Conservation (phyloP, 73 alveolate species). For the Uronychia binucleata region DNA sequence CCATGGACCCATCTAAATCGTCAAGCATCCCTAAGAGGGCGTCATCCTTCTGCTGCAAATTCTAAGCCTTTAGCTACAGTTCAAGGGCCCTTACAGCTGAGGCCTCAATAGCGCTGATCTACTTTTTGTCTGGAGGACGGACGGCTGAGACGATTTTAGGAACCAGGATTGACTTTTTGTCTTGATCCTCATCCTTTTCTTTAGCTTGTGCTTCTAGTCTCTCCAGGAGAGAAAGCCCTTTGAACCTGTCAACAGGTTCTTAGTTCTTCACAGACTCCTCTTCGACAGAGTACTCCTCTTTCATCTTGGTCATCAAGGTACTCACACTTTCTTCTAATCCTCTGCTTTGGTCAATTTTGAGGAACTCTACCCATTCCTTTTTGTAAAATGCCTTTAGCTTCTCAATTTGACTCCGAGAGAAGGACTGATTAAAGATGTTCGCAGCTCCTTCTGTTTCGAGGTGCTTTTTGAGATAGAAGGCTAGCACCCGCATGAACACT, state of each 20-base stretch:
- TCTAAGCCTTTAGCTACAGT: background rate
- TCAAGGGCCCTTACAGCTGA: background rate
- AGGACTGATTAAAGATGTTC: constrained; percentile 3
- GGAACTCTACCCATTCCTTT: background rate
- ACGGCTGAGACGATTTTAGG: background rate
- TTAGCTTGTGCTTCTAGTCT: background rate
- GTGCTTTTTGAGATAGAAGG: constrained; percentile 4
- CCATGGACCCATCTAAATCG: background rate
- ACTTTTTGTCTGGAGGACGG: background rate
- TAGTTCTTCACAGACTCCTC: no score
- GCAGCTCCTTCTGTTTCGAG: background rate
- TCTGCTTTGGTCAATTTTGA: background rate
- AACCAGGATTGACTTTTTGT: background rate
- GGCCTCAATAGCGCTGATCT: background rate
- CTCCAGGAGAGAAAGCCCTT: background rate
- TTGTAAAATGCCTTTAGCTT: background rate
- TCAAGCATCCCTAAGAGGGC: constrained; percentile 2
- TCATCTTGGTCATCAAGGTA: background rate
- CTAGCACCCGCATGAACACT: constrained; percentile 24
- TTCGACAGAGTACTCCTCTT: background rate
- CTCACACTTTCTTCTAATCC: background rate
- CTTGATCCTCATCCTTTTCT: background rate
- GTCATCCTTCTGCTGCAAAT: background rate
- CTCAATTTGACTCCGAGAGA: background rate
- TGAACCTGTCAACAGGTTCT: no score